phyloP scores from a whole-genome alignment of 1,284 basidiomycete genomes.

The Pseudozyma pruni region DNA sequence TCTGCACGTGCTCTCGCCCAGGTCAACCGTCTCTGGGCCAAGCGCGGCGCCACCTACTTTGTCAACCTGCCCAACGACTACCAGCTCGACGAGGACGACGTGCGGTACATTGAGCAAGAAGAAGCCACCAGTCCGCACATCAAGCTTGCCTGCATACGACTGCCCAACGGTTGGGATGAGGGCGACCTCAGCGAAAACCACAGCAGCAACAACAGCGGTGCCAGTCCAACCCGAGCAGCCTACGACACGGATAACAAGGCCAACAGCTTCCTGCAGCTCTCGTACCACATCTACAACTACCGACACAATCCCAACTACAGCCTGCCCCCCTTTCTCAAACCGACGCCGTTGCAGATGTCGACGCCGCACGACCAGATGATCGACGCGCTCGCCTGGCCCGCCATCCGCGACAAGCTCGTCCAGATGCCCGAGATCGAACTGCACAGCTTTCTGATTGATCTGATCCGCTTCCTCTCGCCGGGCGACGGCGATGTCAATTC shows the following conservation, averaged over 20 bases:
- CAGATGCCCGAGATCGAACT: conserved; percentile 27
- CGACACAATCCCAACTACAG: conserved; percentile 40
- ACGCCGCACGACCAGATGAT: conserved; percentile 49
- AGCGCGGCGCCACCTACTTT: conserved; percentile 26
- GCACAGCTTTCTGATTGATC: conserved; percentile 34
- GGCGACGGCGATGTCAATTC: conserved; percentile 30
- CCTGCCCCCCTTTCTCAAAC: conserved; percentile 47
- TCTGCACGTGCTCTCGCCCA: conserved; percentile 19
- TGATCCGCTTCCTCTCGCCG: conserved; percentile 21
- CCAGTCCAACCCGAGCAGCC: background rate
- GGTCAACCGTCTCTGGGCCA: conserved; percentile 41
- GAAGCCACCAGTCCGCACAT: conserved; percentile 25
- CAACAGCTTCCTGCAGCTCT: conserved; percentile 25
- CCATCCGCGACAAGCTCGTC: conserved; percentile 52
- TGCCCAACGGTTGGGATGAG: conserved; percentile 45
- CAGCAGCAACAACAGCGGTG: conserved; percentile 1
- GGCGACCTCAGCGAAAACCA: conserved; percentile 18
- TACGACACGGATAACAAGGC: conserved; percentile 28
- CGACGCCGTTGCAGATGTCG: conserved; percentile 45
- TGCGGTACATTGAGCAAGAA: conserved; percentile 22
- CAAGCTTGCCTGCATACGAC: conserved; percentile 18
- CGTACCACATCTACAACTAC: conserved; percentile 46
- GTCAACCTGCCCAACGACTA: conserved; percentile 18
- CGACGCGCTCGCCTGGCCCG: conserved; percentile 41
- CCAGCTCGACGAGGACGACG: conserved; percentile 26